These are phyloP conservation scores for Sequoia sempervirens DNA, from an alignment of 75 land plant species.

Conservation along the genomic window DNA sequence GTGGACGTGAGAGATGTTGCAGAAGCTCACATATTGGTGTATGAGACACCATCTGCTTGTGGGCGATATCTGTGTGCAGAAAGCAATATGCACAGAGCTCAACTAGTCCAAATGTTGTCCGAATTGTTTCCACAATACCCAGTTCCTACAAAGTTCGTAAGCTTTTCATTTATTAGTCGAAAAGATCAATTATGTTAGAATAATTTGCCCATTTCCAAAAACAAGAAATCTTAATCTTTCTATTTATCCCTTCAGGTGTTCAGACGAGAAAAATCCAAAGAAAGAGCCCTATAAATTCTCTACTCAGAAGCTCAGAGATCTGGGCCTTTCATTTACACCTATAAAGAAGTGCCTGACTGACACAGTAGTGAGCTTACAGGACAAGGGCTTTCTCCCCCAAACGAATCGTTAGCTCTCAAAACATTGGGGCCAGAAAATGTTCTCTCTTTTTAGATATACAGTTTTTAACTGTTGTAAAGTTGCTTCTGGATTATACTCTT, in stretches of 20 bases:
- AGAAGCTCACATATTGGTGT: constrained; percentile 14
- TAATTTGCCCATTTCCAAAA: neutral
- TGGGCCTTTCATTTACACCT: constrained; percentile 29
- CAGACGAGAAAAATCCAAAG: constrained; percentile 4
- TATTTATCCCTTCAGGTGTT: neutral
- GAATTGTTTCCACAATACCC: constrained; percentile 23
- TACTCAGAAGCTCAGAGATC: constrained; percentile 14
- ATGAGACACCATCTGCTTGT: neutral
- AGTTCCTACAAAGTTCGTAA: constrained; percentile 10
- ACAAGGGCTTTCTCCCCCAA: constrained; percentile 14
- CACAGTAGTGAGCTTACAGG: constrained; percentile 21
- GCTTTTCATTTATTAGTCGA: no score
- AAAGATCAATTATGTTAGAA: neutral
- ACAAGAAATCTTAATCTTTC: neutral
- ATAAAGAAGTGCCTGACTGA: constrained; percentile 19
- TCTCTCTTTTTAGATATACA: no score
- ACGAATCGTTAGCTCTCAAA: no score
- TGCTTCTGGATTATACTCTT: no score
- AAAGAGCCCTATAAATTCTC: constrained; percentile 9
- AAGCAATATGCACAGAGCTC: constrained; percentile 19
- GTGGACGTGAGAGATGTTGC: constrained; percentile 31
- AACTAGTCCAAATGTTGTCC: constrained; percentile 15
- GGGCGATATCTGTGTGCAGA: constrained; percentile 37
- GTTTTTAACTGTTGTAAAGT: neutral
- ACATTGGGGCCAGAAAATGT: no score